phyloP scores from a whole-genome alignment of 805 yeast genomes.

The Zygoascus tannicola region DNA sequence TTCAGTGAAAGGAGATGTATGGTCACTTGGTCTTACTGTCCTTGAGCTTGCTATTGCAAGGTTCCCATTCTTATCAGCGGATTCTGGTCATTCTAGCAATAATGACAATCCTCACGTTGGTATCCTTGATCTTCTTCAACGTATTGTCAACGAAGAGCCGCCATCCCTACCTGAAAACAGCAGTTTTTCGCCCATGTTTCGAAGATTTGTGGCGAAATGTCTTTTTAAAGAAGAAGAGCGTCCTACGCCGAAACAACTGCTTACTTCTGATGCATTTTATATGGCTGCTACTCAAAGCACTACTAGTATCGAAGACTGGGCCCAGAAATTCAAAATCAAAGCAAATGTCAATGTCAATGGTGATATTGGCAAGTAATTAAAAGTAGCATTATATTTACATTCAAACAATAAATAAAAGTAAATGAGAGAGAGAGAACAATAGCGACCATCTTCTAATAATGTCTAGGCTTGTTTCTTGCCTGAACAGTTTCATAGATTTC shows the following conservation, averaged over 20 bases:
- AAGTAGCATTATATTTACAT: not conserved
- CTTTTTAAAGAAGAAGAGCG: constrained; percentile 65
- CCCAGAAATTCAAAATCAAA: constrained; percentile 9
- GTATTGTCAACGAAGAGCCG: constrained; percentile 89
- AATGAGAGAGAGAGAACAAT: too few species aligned
- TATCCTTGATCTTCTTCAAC: constrained; percentile 78
- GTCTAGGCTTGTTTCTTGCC: not conserved
- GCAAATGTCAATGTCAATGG: not conserved
- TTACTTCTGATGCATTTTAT: constrained; percentile 28
- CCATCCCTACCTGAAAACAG: constrained; percentile 51
- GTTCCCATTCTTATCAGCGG: constrained; percentile 47
- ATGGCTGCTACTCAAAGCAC: constrained; percentile 17
- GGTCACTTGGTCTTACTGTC: constrained; percentile 91
- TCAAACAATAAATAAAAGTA: too few species aligned
- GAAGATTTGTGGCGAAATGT: constrained; percentile 66
- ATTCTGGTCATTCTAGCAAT: constrained; percentile 15
- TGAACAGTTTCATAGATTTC: constrained; percentile 1
- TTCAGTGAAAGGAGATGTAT: constrained; percentile 91
- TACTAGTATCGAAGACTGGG: constrained; percentile 18
- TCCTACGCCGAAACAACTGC: constrained; percentile 63
- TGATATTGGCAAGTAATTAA: not conserved
- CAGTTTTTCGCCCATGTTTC: constrained; percentile 40
- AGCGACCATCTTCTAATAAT: too few species aligned
- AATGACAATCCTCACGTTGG: constrained; percentile 44
- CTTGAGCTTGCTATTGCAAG: constrained; percentile 81